These are phyloP conservation scores for Plasmodium chabaudi DNA, from an alignment of 169 alveolate genomes.

Conservation along the genomic window DNA sequence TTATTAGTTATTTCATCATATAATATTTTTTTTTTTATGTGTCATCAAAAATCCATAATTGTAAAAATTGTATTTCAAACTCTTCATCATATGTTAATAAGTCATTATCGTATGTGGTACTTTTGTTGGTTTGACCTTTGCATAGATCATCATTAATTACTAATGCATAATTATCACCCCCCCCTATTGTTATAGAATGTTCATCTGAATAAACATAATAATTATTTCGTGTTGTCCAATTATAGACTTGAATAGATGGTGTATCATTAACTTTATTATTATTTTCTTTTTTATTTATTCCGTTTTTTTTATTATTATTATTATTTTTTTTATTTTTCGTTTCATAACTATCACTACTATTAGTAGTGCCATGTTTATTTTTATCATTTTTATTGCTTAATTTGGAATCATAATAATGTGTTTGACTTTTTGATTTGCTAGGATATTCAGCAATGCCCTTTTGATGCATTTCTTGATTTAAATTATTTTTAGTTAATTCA, in stretches of 20 bases:
- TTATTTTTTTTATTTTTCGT: constrained; percentile 1
- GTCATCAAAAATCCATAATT: constrained; percentile 73
- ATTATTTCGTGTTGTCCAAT: constrained; percentile 83
- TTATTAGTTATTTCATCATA: too few species aligned
- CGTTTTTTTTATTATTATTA: not conserved
- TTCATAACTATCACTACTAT: not conserved
- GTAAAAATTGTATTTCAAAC: constrained; percentile 75
- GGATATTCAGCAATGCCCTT: not conserved
- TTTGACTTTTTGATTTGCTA: not conserved
- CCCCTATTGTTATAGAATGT: constrained; percentile 83
- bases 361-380: not conserved
- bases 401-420: not conserved
- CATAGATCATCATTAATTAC: constrained; percentile 83
- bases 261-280: constrained; percentile 3
- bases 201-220: constrained; percentile 84
- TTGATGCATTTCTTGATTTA: not conserved
- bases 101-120: constrained; percentile 80
- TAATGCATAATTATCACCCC: constrained; percentile 86
- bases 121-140: constrained; percentile 82
- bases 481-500: not conserved
- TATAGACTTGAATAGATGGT: constrained; percentile 79
- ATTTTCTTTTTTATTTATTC: not conserved
- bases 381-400: not conserved
- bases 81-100: constrained; percentile 72
- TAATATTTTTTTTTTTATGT: constrained; percentile 2